Evolutionary conservation across 495 filamentous ascomycete genomes (phyloP), one percentile per base, ranked within the genome.

Genomic region (Penicillium desertorum): DNA sequence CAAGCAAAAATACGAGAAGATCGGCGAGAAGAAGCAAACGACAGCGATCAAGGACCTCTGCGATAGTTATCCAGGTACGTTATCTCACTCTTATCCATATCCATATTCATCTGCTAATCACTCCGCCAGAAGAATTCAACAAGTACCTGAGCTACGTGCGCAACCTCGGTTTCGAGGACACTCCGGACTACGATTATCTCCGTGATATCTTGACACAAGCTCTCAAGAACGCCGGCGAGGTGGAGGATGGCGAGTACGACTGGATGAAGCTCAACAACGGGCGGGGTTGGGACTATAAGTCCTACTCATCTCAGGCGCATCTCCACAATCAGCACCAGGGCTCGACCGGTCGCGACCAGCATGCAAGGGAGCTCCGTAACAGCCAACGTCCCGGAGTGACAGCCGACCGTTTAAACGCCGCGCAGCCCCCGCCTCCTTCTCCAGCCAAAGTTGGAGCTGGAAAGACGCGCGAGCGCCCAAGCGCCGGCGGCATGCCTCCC

Each of bases 1-100:
- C 80, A 99, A 99, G 83, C 94, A 99, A 70, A 99, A 99, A 77
- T 99, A 99, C 63, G 94, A 99, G 76, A 98, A 98, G 80, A 99
- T 99, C 73, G 94, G 94, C 30, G 95, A 99, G 77, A 98, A 98
- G 88, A 99, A 99, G 78, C 94, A 98, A 77, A 96, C 93, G 0
- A 98, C 94, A 23, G 82, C 84, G 0, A 93, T 99, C 81, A 95
- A 96, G 74, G 95, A 99, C 65, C 85, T 99, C 4, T 98, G 94
- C 66, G 92, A 97, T 56, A 88, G 90, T 47, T 98, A 93, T 77
- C 94, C 94, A 64, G 86, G 86, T 89, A 81, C 12, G 61, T 64
- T 36, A 41, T 64, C 60, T 20, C 17, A 29, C 32, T 30, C 39
- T 17, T 30, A 9, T 23, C 20, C 11, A 4, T 10, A 39, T 42